A percentile compares a stretch with the other conserved stretches of the same genome.
These are phyloP conservation scores for Mortierella sp. DNA, from an alignment of 371 early-diverging fungal genomes.

Conservation along the genomic window DNA sequence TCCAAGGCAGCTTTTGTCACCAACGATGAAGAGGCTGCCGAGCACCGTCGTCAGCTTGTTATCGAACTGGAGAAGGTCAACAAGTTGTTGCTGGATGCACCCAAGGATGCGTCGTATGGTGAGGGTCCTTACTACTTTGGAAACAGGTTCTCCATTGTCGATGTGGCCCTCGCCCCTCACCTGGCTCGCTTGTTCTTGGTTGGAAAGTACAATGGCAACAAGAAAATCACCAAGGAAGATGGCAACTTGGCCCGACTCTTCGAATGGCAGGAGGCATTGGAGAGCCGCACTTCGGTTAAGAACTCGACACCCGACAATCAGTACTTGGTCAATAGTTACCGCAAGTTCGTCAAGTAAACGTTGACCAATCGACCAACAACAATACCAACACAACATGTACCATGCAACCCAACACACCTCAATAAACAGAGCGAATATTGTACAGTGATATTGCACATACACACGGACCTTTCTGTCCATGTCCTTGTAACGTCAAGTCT, in stretches of 20 bases:
- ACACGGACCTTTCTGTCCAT: too few species aligned
- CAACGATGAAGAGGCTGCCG: constrained; percentile 24
- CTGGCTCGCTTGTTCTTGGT: constrained; percentile 32
- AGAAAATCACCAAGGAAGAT: constrained; percentile 20
- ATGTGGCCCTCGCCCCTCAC: constrained; percentile 37
- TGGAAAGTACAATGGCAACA: constrained; percentile 23
- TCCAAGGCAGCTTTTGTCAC: constrained; percentile 28
- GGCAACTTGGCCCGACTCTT: constrained; percentile 38
- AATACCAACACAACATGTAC: background rate
- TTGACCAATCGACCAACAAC: background rate
- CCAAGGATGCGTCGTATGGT: constrained; percentile 16
- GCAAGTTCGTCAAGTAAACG: constrained; percentile 39
- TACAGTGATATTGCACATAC: too few species aligned
- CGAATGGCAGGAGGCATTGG: constrained; percentile 40
- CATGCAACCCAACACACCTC: background rate
- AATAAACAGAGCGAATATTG: too few species aligned
- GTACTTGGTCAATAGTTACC: constrained; percentile 14
- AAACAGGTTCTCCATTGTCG: constrained; percentile 39
- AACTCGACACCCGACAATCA: constrained; percentile 28
- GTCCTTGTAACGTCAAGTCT: too few species aligned
- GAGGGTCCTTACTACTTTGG: constrained; percentile 36
- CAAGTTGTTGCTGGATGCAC: constrained; percentile 16
- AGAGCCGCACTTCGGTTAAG: constrained; percentile 11
- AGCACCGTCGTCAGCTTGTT: constrained; percentile 21
- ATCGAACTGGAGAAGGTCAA: constrained; percentile 39